A percentile compares a stretch with the other conserved stretches of the same genome.
Evolutionary conservation across 192 early-diverging fungal species (phyloP).

Genomic region (Podila verticillata): DNA sequence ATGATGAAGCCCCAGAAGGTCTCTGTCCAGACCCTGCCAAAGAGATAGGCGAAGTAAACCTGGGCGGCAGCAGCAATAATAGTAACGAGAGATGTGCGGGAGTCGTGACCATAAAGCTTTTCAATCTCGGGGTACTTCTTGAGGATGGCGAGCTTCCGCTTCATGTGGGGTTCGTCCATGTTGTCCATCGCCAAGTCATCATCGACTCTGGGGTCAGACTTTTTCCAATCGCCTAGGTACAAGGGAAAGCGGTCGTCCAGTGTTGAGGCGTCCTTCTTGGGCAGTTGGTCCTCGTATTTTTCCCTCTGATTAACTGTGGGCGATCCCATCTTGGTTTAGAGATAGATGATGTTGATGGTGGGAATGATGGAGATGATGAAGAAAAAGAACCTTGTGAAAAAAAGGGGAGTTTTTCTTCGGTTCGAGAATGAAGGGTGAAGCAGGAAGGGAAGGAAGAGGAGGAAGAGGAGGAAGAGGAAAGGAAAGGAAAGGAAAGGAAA

Average conservation of each 20-base stretch:
- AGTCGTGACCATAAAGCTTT: constrained; percentile 85
- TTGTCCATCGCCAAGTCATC: constrained; percentile 84
- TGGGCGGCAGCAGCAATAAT: constrained; percentile 73
- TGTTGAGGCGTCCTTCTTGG: constrained; percentile 31
- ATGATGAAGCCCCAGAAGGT: constrained; percentile 72
- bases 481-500: background rate
- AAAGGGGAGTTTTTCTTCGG: too few relatives aligned
- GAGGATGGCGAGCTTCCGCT: constrained; percentile 90
- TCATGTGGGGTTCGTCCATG: constrained; percentile 94
- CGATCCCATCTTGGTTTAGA: constrained; percentile 7
- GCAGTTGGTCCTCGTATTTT: constrained; percentile 33
- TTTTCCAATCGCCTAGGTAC: constrained; percentile 85
- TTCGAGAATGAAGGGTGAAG: background rate
- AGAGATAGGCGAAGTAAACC: constrained; percentile 80
- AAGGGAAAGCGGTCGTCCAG: constrained; percentile 79
- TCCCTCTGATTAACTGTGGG: constrained; percentile 39
- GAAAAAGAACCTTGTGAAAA: too few relatives aligned
- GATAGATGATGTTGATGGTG: background rate
- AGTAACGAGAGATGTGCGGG: constrained; percentile 80
- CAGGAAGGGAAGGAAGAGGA: background rate
- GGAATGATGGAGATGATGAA: background rate
- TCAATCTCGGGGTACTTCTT: constrained; percentile 89
- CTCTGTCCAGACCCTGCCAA: constrained; percentile 71
- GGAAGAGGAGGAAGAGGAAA: background rate
- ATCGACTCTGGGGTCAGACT: constrained; percentile 77